These are phyloP conservation scores for Petunia axillaris DNA, from an alignment of 257 asterid genomes.

Conservation along the genomic window DNA sequence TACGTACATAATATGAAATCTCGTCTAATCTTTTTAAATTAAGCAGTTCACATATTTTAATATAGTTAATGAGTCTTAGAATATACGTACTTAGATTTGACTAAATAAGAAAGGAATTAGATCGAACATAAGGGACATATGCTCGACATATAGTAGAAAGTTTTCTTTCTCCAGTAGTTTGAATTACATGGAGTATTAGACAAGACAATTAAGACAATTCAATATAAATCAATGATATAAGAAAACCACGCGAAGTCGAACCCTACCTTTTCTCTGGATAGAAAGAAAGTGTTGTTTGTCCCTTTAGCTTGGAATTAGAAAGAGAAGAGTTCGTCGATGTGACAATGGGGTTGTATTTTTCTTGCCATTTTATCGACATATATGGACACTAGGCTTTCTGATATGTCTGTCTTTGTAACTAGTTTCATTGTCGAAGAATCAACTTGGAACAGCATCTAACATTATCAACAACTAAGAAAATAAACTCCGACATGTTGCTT, in stretches of 20 bases:
- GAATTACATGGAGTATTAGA: not conserved
- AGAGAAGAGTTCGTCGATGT: not conserved
- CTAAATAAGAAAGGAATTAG: no score
- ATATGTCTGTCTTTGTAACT: not conserved
- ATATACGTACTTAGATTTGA: no score
- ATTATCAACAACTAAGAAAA: constrained; percentile 13
- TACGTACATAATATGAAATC: no score
- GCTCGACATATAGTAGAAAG: no score
- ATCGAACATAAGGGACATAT: no score
- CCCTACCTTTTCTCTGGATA: constrained; percentile 18
- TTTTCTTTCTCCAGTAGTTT: not conserved
- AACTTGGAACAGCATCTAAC: constrained; percentile 13
- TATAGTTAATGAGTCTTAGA: no score
- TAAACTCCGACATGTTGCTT: constrained; percentile 16
- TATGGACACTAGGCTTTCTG: not conserved
- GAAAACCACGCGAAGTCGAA: not conserved
- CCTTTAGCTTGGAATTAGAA: not conserved
- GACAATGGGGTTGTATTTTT: not conserved
- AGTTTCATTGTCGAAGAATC: not conserved
- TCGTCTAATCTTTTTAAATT: no score
- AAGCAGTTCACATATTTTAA: no score
- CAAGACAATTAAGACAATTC: not conserved
- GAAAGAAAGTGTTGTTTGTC: constrained; percentile 21
- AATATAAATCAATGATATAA: constrained; percentile 9
- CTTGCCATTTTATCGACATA: constrained; percentile 17